Evolutionary conservation across 768 basidiomycete species (phyloP), one percentile per base, ranked within the genome.

Genomic region (Brasilioporus rufonigricans): DNA sequence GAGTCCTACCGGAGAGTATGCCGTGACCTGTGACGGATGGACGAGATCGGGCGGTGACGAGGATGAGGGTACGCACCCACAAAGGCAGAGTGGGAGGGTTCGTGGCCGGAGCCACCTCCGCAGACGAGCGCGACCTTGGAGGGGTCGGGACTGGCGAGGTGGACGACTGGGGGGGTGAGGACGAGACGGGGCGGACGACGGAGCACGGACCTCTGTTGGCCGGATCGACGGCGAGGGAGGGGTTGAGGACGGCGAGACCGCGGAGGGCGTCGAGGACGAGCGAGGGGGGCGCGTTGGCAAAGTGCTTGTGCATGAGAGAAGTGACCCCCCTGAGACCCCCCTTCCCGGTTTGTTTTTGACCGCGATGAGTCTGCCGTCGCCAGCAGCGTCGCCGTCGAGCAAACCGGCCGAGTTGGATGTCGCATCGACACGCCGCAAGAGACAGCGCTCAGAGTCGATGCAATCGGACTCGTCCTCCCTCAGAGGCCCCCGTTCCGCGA

Each of bases 81-180:
- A 62, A 89, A 94, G 2, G 84, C 89, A 5, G 91, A 83, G 71
- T 94, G 93, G 16, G 93, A 82, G 8, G 95, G 95, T 64, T 97
- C 95, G 66, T 97, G 95, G 5, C 95, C 91, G 24, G 87, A 84
- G 31, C 92, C 91, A 6, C 92, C 91, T 10, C 91, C 91, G 62
- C 88, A 91, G 61, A 93, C 76, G 14, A 93, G 74, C 3, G 87
- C 81, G 40, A 93, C 92, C 65, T 84, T 84, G 23, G 80, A 79
- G 52, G 73, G 79, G 67, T 87, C 82, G 31, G 71, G 79, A n/a
- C 72, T 60, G 24, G 80, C 73, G 48, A 82, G 71, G 62, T 86
- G 84, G 39, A 92, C 77, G 50, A 89, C 91, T 88, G 61, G 23
- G 3, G 13, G 12, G 23, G 23, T 23, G 23, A 41, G 23, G 40